A percentile compares a stretch with the other conserved stretches of the same genome.
These are phyloP conservation scores for Lactarius trivialis DNA, from an alignment of 768 basidiomycete genomes.

Conservation along the genomic window DNA sequence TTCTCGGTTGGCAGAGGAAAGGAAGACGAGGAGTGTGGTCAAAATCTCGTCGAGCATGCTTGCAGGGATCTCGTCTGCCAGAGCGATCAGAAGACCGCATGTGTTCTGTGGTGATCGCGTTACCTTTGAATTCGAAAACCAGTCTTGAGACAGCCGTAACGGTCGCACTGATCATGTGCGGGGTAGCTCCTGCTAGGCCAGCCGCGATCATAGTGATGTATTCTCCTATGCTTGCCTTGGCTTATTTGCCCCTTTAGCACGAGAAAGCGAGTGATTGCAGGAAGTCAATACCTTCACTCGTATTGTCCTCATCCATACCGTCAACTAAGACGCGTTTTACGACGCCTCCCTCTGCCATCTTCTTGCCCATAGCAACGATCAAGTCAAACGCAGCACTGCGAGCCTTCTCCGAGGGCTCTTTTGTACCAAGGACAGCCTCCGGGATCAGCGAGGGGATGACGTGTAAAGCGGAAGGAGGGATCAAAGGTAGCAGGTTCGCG, in stretches of 20 bases:
- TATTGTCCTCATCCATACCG: conserved; percentile 73
- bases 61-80: conserved; percentile 56
- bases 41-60: conserved; percentile 80
- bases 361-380: conserved; percentile 84
- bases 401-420: conserved; percentile 93
- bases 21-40: conserved; percentile 80
- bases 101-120: not conserved
- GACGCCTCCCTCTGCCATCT: conserved; percentile 82
- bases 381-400: conserved; percentile 85
- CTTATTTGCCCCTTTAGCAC: conserved; percentile 29
- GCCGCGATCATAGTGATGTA: conserved; percentile 96
- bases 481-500: conserved; percentile 53
- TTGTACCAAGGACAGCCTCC: conserved; percentile 91
- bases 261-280: conserved; percentile 5
- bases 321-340: conserved; percentile 72
- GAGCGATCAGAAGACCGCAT: not conserved
- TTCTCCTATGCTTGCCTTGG: conserved; percentile 75
- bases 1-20: conserved; percentile 91
- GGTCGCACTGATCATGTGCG: conserved; percentile 98
- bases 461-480: conserved; percentile 70
- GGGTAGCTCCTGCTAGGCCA: conserved; percentile 85
- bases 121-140: conserved; percentile 94
- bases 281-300: conserved; percentile 32
- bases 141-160: conserved; percentile 91
- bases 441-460: conserved; percentile 85